phyloP scores from a whole-genome alignment of 225 moss, liverwort and hornwort species.

The Marchantia paleacea region DNA sequence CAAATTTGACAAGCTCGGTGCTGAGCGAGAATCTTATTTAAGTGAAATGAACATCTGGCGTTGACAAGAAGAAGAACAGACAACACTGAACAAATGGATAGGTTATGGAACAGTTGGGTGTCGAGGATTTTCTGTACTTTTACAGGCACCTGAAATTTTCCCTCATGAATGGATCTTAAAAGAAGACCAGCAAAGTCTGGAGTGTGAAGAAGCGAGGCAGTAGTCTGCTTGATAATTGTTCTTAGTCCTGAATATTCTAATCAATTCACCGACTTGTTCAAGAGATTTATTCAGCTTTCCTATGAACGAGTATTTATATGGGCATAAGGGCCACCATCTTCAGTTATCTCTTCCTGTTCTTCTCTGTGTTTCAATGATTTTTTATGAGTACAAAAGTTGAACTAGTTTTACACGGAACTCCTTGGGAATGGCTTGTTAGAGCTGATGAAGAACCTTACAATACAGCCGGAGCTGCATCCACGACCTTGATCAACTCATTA shows the following conservation, averaged over 20 bases:
- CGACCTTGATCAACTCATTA: conserved; percentile 23
- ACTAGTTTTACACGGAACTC: not conserved
- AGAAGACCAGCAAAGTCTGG: too few species aligned
- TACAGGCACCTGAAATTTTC: too few species aligned
- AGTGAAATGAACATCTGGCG: too few species aligned
- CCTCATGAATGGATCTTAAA: too few species aligned
- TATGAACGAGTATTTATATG: not conserved
- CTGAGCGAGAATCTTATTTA: too few species aligned
- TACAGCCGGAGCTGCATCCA: conserved; percentile 27
- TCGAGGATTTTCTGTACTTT: too few species aligned
- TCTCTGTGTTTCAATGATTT: not conserved
- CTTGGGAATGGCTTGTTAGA: not conserved
- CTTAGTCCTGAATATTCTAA: not conserved
- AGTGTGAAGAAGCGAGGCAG: not conserved
- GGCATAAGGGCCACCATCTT: not conserved
- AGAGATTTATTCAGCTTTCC: not conserved
- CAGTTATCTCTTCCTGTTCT: not conserved
- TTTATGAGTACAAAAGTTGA: conserved; percentile 1
- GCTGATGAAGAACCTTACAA: not conserved
- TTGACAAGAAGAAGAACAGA: too few species aligned
- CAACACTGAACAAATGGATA: too few species aligned
- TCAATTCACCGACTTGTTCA: not conserved
- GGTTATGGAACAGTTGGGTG: too few species aligned
- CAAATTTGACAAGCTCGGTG: too few species aligned
- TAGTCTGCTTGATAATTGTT: not conserved